phyloP scores from a whole-genome alignment of 352 stramenopile genomes.

The Phytopythium chamaehyphon region DNA sequence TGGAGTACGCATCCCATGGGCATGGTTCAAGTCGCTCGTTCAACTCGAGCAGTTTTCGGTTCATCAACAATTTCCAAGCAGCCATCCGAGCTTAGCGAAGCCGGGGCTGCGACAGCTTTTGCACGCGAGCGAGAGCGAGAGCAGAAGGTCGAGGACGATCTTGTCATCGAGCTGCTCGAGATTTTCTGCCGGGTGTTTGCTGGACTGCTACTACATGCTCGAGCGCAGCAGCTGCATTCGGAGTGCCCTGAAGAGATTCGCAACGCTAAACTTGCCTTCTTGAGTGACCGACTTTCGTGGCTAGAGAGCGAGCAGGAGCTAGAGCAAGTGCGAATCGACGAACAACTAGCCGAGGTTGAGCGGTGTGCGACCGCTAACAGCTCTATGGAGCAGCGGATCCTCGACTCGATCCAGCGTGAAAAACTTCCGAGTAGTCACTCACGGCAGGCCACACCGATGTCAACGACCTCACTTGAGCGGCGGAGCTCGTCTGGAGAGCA shows the following conservation, averaged over 20 bases:
- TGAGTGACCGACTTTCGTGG: constrained; percentile 35
- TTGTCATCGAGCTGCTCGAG: constrained; percentile 51
- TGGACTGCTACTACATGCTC: constrained; percentile 49
- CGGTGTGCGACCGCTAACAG: constrained; percentile 9
- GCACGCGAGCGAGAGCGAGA: constrained; percentile 32
- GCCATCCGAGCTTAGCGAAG: constrained; percentile 14
- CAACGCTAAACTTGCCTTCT: constrained; percentile 37
- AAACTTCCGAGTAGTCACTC: constrained; percentile 4
- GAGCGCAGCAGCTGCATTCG: constrained; percentile 44
- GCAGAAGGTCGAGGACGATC: constrained; percentile 44
- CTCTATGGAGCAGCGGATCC: constrained; percentile 30
- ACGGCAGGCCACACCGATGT: not conserved
- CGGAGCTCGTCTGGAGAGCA: not conserved
- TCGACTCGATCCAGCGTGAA: constrained; percentile 23
- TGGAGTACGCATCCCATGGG: constrained; percentile 46
- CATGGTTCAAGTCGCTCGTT: constrained; percentile 62
- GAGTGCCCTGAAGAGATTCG: constrained; percentile 44
- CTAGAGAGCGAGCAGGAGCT: constrained; percentile 29
- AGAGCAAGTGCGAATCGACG: constrained; percentile 16
- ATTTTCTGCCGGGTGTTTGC: constrained; percentile 56
- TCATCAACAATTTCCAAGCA: constrained; percentile 6
- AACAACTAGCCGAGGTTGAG: constrained; percentile 23
- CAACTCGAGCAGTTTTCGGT: constrained; percentile 16
- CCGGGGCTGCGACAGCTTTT: constrained; percentile 15
- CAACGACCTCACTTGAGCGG: not conserved